Evolutionary conservation across 257 asterid genomes (phyloP), one percentile per base, ranked within the genome.

Genomic region (Gynochthodes officinalis): DNA sequence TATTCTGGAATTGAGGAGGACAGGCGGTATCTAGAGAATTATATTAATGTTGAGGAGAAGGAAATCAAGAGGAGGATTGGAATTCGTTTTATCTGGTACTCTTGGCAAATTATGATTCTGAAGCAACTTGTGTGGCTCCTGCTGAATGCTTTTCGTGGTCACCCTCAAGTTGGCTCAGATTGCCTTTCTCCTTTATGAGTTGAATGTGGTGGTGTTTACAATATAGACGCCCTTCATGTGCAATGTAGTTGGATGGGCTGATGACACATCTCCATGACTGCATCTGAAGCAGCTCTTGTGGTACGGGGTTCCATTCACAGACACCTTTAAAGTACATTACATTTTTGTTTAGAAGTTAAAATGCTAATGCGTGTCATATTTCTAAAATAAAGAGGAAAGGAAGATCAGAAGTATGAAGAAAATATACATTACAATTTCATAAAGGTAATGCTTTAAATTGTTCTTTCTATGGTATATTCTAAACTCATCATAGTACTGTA

Each of bases 121-220:
- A 83, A 71, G 79, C 74, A 61, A 81, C 78, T 71, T 57, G 79
- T 43, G 73, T 64, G 30, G 67, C 37, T 75, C 55, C 37, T 40
- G 52, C 63, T 1, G 87, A 73, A 62, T 54, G 57, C 73, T 78
- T 86, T 59, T 84, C 82, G 18, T 86, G 82, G 44, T 85, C 96
- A 0, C 96, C 97, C 81, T 89, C 98, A 49, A 94, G 96, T 86
- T 94, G 96, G 89, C 98, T 94, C 70, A 91, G 82, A 89, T 94
- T 94, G 76, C 99, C 97, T 72, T 94, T 95, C 93, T 91, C 98
- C 89, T 87, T 95, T 82, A 95, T 95, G 42, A 95, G 98, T 78
- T 95, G 99, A 69, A 84, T 81, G 64, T 95, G 99, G 85, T 95
- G 99, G 86, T 95, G 99, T 71, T 92, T 95, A 86, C 99, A 95